These are phyloP conservation scores for Aegilops sharonensis DNA, from an alignment of 176 grass and related monocot genomes.

Conservation along the genomic window DNA sequence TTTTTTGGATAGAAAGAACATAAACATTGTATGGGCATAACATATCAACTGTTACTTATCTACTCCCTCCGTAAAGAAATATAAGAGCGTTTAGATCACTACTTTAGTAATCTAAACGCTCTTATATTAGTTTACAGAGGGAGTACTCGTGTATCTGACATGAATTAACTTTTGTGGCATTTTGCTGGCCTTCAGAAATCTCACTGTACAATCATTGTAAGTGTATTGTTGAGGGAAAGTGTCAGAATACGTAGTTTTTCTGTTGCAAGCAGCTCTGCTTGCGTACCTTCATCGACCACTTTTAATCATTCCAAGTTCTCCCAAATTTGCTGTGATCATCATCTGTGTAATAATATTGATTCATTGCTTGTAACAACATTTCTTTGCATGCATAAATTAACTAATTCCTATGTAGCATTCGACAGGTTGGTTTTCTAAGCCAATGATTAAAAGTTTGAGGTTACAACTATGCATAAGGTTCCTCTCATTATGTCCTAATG, in stretches of 20 bases:
- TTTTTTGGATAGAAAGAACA: background rate
- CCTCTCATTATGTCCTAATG: constrained; percentile 64
- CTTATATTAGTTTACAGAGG: no score
- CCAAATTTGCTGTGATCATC: constrained; percentile 9
- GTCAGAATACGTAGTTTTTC: background rate
- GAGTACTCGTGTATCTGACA: background rate
- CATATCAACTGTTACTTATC: background rate
- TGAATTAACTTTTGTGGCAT: background rate
- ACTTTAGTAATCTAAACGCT: no score
- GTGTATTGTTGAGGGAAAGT: constrained; percentile 3
- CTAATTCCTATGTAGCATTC: constrained; percentile 52
- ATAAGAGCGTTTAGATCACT: no score
- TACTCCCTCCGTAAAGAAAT: background rate
- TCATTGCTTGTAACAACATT: background rate
- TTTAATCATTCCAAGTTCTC: background rate
- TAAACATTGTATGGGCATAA: background rate
- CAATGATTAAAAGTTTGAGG: constrained; percentile 66
- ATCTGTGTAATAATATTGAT: background rate
- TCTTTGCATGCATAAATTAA: constrained; percentile 29
- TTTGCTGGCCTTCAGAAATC: background rate
- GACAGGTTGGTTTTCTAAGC: constrained; percentile 86
- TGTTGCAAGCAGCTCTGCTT: background rate
- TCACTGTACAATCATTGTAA: background rate
- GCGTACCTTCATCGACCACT: background rate
- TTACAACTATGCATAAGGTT: constrained; percentile 74